Evolutionary conservation across 148 eudicot species (phyloP).

Genomic region (Rhododendron simsii): DNA sequence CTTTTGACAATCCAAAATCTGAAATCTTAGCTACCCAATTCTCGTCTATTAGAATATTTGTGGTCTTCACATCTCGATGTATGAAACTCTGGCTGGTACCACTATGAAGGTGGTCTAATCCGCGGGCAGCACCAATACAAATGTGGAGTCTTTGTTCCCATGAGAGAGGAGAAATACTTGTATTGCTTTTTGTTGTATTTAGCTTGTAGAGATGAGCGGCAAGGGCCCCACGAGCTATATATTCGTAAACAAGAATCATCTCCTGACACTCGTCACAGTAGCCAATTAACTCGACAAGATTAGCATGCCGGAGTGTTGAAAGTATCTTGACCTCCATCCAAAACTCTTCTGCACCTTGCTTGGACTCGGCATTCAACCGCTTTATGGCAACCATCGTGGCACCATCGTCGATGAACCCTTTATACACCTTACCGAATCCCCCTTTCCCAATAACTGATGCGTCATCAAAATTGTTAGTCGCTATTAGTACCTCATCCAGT

Average conservation of each 20-base stretch:
- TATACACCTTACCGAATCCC: not conserved
- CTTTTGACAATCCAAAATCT: not conserved
- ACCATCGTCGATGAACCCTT: not conserved
- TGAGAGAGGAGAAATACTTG: not conserved
- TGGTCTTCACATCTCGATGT: not conserved
- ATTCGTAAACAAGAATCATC: not conserved
- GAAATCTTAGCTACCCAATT: conserved; percentile 16
- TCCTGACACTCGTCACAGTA: not conserved
- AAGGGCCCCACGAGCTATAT: not conserved
- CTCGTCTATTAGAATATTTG: not conserved
- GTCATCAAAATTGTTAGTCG: not conserved
- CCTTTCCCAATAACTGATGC: not conserved
- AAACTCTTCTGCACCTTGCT: not conserved
- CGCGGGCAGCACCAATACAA: not conserved
- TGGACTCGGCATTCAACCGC: not conserved
- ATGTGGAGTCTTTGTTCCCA: not conserved
- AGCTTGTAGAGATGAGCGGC: not conserved
- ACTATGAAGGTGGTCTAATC: not conserved
- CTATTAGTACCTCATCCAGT: not conserved
- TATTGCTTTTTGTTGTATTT: not conserved
- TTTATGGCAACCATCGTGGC: not conserved
- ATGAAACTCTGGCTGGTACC: not conserved
- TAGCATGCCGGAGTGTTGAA: not conserved
- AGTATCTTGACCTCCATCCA: not conserved
- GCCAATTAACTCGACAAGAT: not conserved